phyloP scores from a whole-genome alignment of 345 rosid genomes.

The Rhodomyrtus tomentosa region DNA sequence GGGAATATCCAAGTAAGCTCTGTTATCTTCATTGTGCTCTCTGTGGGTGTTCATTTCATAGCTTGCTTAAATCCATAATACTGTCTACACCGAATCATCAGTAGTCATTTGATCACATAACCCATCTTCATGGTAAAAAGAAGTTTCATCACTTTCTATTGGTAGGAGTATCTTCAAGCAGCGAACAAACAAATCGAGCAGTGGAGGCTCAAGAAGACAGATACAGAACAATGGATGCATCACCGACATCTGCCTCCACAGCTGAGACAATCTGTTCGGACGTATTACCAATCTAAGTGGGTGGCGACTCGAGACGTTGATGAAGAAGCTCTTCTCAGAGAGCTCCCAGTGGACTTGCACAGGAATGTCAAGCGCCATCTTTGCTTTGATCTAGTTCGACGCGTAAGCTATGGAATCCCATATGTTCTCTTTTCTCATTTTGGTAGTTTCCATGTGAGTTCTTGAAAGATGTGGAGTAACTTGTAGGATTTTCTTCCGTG shows the following conservation, averaged over 20 bases:
- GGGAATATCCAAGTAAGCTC: not conserved
- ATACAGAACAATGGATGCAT: slow-evolving; percentile 10
- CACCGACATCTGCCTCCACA: slow-evolving; percentile 49
- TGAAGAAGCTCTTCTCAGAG: slow-evolving; percentile 49
- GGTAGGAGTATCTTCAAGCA: slow-evolving; percentile 54
- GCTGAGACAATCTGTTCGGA: slow-evolving; percentile 31
- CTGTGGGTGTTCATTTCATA: not conserved
- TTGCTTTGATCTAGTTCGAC: slow-evolving; percentile 66
- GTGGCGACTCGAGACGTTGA: slow-evolving; percentile 53
- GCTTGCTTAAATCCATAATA: not conserved
- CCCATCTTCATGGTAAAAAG: not conserved
- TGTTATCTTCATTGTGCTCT: not conserved
- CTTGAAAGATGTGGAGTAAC: not conserved
- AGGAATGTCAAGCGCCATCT: slow-evolving; percentile 62
- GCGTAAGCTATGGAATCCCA: slow-evolving; percentile 22
- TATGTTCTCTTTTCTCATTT: not conserved
- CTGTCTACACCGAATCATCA: not conserved
- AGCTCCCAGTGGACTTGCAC: slow-evolving; percentile 53
- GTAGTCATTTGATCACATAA: not conserved
- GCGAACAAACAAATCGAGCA: slow-evolving; percentile 55
- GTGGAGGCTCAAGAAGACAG: slow-evolving; percentile 57
- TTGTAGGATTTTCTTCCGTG: not conserved
- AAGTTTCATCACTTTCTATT: not conserved
- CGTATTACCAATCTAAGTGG: slow-evolving; percentile 60
- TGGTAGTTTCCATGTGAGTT: not conserved